Conservation (phyloP, 176 grass and related monocot species). For the Stipa capillata region DNA sequence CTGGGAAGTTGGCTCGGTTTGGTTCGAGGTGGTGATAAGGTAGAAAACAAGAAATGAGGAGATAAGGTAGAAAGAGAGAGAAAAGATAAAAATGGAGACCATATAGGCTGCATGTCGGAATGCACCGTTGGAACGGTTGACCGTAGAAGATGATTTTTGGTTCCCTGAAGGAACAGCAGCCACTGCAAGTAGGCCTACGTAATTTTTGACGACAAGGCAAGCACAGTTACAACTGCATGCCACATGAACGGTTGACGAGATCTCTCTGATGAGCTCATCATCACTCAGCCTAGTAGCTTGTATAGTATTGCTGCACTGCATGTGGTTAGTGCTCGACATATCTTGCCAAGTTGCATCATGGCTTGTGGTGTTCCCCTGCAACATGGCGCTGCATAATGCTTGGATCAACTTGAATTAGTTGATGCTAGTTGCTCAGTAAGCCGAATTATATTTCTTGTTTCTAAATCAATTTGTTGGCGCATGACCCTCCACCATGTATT, state of each 20-base stretch:
- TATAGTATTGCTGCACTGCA: background rate
- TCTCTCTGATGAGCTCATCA: background rate
- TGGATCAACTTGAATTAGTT: background rate
- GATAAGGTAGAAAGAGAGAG: too few relatives aligned
- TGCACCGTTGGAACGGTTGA: too few relatives aligned
- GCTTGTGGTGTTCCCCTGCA: background rate
- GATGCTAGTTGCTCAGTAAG: background rate
- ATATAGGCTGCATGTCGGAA: too few relatives aligned
- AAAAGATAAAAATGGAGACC: too few relatives aligned
- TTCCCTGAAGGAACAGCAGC: background rate
- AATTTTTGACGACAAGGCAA: background rate
- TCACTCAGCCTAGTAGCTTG: too few relatives aligned
- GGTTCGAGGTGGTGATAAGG: too few relatives aligned
- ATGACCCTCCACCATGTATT: background rate
- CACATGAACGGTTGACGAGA: constrained; percentile 3
- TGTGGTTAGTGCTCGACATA: constrained; percentile 6
- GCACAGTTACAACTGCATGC: background rate
- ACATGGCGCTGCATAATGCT: background rate
- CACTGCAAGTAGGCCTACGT: background rate
- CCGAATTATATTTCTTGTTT: background rate
- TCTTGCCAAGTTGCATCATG: constrained; percentile 5
- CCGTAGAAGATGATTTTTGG: too few relatives aligned
- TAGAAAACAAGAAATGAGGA: too few relatives aligned
- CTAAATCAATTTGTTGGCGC: background rate
- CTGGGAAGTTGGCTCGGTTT: too few relatives aligned